Base-by-base conservation (phyloP, 108 stramenopile species). In the Nitzschia sp. region DNA sequence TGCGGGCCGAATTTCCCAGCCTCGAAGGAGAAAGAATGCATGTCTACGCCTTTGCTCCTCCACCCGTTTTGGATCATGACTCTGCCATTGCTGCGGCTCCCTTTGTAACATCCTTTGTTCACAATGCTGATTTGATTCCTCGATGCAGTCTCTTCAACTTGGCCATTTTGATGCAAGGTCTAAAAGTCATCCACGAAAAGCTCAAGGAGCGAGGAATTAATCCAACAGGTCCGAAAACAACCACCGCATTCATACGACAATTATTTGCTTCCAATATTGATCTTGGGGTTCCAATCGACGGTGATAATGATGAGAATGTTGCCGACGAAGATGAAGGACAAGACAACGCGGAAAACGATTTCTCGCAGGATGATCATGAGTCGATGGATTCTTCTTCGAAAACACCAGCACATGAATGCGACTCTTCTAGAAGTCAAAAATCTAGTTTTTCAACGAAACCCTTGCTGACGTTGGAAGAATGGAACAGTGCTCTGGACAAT, bases 41-140 rank as follows among this genome's bases (percentile, higher is more conserved):
- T 9, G 90, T 83, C 2, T 87, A 86, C 60, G 83, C 87, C 11
- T 91, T 86, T 75, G 90, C 81, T 27, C 75, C 90, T 8, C 90
- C 90, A 6, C 90, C 90, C 3, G 79, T 86, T 1, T 38, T 91
- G 34, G 90, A 91, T 68, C 58, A 76, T 49, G 81, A 75, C n/a
- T 72, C 86, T 0, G 72, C 85, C 5, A 59, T 88, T 17, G 90
- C 83, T 15, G 77, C 81, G 19, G 42, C 54, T 32, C 60, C 80
- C 46, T 91, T 83, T 71, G 76, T 80, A 25, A 83, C 76, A 1
- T 83, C 87, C 1, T 59, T 91, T 45, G 77, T 88, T 45, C 80
- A 86, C 68, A 86, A 88, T 70, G 75, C 90, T 29, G 90, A 91
- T 55, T 70, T 91, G 51, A 85, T 88, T 36, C 74, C 90, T 21